phyloP scores from a whole-genome alignment of 768 basidiomycete species.

The Brasilioporus rufonigricans region DNA sequence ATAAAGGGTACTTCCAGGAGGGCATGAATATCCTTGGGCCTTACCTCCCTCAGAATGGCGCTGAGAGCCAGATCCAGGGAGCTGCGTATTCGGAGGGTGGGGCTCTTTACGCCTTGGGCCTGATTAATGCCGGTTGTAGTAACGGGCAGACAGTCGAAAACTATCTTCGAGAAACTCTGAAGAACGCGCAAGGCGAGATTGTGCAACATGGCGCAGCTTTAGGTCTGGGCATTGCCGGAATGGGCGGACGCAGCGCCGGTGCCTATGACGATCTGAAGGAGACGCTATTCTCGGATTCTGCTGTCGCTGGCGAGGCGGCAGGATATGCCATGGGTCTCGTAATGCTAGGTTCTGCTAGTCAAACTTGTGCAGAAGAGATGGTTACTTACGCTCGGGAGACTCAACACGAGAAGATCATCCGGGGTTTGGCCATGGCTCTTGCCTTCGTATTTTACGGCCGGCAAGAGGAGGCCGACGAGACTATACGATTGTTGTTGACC shows the following conservation, averaged over 20 bases:
- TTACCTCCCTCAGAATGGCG: conserved; percentile 80
- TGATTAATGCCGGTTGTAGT: conserved; percentile 92
- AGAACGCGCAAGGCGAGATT: conserved; percentile 73
- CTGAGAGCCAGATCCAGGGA: conserved; percentile 73
- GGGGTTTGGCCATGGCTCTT: conserved; percentile 89
- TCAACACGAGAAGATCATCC: conserved; percentile 98
- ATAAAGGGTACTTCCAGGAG: conserved; percentile 94
- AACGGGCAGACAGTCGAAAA: conserved; percentile 62
- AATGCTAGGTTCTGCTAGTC: conserved; percentile 92
- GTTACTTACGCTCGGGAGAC: conserved; percentile 94
- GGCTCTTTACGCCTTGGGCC: conserved; percentile 89
- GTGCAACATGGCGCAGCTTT: conserved; percentile 97
- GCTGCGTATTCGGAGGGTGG: conserved; percentile 94
- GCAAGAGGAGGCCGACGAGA: conserved; percentile 89
- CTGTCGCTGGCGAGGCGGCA: conserved; percentile 92
- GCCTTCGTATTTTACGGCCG: conserved; percentile 91
- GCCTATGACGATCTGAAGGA: conserved; percentile 91
- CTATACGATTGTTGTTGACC: conserved; percentile 69
- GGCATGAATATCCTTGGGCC: conserved; percentile 91
- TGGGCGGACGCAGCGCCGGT: conserved; percentile 87
- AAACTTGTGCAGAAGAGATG: conserved; percentile 88
- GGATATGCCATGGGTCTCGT: conserved; percentile 98
- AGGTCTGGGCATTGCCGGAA: conserved; percentile 92
- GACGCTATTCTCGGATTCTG: conserved; percentile 89
- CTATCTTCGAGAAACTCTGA: conserved; percentile 79